These are phyloP conservation scores for Pichia membranifaciens DNA, from an alignment of 805 yeast genomes.

Conservation along the genomic window DNA sequence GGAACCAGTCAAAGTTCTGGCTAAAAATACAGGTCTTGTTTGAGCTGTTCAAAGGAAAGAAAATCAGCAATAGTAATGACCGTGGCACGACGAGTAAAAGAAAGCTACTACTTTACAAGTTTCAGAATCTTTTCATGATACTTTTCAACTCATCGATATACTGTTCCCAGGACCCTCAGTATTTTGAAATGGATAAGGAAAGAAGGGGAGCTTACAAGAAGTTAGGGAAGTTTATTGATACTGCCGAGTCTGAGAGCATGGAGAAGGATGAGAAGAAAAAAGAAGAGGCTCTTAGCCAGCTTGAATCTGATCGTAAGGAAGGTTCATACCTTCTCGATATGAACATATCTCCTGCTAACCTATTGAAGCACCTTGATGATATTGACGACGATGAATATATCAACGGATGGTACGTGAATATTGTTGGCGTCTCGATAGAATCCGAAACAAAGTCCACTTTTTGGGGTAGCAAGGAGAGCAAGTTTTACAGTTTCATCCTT, in stretches of 20 bases:
- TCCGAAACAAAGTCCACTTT: constrained; percentile 22
- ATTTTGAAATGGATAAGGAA: constrained; percentile 33
- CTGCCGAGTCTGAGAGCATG: constrained; percentile 8
- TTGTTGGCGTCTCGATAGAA: constrained; percentile 54
- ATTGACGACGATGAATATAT: constrained; percentile 32
- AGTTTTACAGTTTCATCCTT: constrained; percentile 42
- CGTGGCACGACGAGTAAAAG: constrained; percentile 72
- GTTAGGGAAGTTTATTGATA: constrained; percentile 28
- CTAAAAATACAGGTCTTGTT: constrained; percentile 74
- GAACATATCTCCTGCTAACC: constrained; percentile 14
- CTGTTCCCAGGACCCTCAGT: constrained; percentile 50
- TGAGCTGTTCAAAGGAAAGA: constrained; percentile 69
- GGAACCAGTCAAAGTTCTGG: constrained; percentile 51
- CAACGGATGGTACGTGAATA: constrained; percentile 59
- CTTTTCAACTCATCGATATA: constrained; percentile 72
- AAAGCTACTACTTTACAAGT: constrained; percentile 51
- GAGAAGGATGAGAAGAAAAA: constrained; percentile 4
- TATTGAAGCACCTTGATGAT: constrained; percentile 32
- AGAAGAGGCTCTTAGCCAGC: constrained; percentile 12
- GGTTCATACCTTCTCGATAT: constrained; percentile 4
- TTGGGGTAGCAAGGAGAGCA: constrained; percentile 22
- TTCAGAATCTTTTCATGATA: constrained; percentile 58
- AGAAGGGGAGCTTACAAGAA: constrained; percentile 36
- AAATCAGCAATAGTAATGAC: constrained; percentile 67
- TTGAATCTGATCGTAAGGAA: constrained; percentile 14